A percentile compares a stretch with the other conserved stretches of the same genome.
Conservation (phyloP, 306 rosid genomes). For the Prunus kanzakura region DNA sequence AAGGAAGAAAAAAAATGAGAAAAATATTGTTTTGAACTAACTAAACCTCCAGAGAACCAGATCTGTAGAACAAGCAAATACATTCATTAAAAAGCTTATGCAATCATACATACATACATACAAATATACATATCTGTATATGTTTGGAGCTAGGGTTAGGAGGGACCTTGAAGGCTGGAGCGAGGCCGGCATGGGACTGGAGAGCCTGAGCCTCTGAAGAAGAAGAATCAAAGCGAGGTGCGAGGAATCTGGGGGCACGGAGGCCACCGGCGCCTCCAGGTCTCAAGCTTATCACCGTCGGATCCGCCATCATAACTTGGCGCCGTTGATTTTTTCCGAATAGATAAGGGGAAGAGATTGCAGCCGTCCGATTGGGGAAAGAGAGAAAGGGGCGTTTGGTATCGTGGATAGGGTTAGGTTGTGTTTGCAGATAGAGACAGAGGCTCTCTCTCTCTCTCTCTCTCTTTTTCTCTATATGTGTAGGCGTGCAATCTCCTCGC, state of each 20-base stretch:
- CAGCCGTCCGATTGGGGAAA: not conserved
- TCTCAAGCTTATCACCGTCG: slow-evolving; percentile 40
- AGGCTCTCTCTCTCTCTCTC: not conserved
- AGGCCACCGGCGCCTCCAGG: slow-evolving; percentile 43
- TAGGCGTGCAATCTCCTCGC: slow-evolving; percentile 24
- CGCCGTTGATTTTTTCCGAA: not conserved
- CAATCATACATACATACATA: not conserved
- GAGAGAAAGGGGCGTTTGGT: not conserved
- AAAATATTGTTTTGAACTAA: not conserved
- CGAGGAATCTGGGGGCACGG: slow-evolving; percentile 23
- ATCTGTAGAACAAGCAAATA: not conserved
- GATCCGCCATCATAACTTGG: slow-evolving; percentile 39
- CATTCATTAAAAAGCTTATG: not conserved
- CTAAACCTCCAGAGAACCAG: not conserved
- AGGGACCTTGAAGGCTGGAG: slow-evolving; percentile 28
- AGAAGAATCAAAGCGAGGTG: slow-evolving; percentile 29
- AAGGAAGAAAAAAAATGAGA: not conserved
- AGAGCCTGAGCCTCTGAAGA: slow-evolving; percentile 29
- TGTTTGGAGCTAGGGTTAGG: not conserved
- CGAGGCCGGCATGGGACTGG: slow-evolving; percentile 20
- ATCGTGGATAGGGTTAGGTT: not conserved
- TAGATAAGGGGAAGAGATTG: not conserved
- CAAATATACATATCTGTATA: not conserved
- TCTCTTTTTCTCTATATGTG: slow-evolving; percentile 10
- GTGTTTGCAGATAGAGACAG: slow-evolving; percentile 14